Base-by-base conservation (phyloP, 768 basidiomycete species). In the Filobasidium wieringae region DNA sequence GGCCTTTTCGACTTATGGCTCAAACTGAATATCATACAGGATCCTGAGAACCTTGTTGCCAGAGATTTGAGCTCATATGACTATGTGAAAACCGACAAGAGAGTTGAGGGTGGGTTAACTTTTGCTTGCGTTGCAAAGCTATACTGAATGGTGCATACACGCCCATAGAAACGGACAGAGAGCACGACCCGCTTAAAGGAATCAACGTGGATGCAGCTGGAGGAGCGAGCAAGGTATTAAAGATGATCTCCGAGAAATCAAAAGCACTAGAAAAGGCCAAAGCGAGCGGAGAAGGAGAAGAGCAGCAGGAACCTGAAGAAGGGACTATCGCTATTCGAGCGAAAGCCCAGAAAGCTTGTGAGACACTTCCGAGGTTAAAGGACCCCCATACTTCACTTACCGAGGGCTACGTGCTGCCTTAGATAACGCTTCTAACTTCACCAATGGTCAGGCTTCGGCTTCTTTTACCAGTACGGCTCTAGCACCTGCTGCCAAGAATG, bases 381-480 rank as follows among this genome's bases (percentile, higher is more conserved):
- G 39, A 24, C 29, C 24, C n/a, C 11, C 19, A 47, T 56, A 14
- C 24, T 12, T 26, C 45, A 19, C n/a, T 49, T 11, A 27, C 12
- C 26, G 1, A 8, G 9, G 15, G 2, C 11, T 9, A 8, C 4
- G 11, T 15, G 27, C 27, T 5, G 9, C 9, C 24, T 4, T 88
- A 66, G 93, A 77, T 61, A 77, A 78, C 64, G 71, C 74, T 1
- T 72, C 76, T 0, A 68, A 73, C 31, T 75, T 73, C 61, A 69
- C 74, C 1, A 89, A 79, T 37, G 93, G 93, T 26, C 78, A 86
- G 40, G 82, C 90, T 2, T 90, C 93, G 51, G 95, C 93, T 2
- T 90, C 91, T 0, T 75, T 99, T 47, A 99, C 95, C 0, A 91
- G 88, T 2, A 97, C 95, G 0, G 85, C 91, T 3, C 80, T 91